These are phyloP conservation scores for Buxus sempervirens DNA, from an alignment of 164 flowering plant species.

Conservation along the genomic window DNA sequence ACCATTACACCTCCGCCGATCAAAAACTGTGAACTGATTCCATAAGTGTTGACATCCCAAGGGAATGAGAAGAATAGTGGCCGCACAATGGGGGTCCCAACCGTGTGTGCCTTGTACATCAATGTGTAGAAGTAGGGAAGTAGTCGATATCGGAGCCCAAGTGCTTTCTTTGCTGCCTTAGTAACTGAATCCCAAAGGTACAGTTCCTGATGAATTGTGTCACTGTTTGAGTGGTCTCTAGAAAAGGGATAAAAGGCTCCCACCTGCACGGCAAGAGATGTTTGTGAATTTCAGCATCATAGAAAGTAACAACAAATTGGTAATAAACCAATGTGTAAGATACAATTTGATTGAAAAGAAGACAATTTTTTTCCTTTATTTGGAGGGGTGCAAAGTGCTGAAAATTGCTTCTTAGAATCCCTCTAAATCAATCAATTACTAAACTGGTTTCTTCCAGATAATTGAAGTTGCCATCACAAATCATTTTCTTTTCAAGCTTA, in stretches of 20 bases:
- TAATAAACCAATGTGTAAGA: too few species aligned
- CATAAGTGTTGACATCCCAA: constrained; percentile 29
- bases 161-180: constrained; percentile 56
- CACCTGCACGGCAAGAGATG: constrained; percentile 11
- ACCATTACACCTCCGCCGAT: constrained; percentile 61
- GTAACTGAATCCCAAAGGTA: constrained; percentile 75
- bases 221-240: constrained; percentile 63
- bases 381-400: too few species aligned
- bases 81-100: constrained; percentile 66
- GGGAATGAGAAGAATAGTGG: constrained; percentile 81
- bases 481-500: too few species aligned
- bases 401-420: too few species aligned
- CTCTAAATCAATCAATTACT: too few species aligned
- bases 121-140: constrained; percentile 70
- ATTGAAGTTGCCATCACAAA: too few species aligned
- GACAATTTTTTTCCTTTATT: too few species aligned
- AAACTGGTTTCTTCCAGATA: too few species aligned
- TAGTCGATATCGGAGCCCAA: constrained; percentile 66
- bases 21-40: constrained; percentile 64
- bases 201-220: constrained; percentile 68
- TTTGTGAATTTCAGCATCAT: too few species aligned
- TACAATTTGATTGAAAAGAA: too few species aligned
- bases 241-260: constrained; percentile 87
- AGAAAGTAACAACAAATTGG: too few species aligned
- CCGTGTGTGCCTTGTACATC: constrained; percentile 58